Conservation (phyloP, 495 filamentous ascomycete genomes). For the Rusavskia elegans region DNA sequence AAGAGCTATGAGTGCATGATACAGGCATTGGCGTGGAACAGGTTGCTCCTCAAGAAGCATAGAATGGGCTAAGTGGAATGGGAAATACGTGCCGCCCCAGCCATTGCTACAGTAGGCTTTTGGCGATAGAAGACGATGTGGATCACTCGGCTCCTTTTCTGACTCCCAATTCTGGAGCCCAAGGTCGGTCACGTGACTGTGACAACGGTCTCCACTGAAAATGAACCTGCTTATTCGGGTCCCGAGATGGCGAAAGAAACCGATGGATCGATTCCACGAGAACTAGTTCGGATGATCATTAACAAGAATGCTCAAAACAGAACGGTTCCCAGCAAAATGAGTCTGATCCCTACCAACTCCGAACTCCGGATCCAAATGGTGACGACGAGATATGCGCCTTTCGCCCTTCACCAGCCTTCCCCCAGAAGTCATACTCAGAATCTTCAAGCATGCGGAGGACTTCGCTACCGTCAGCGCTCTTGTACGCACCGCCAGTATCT, state of each 20-base stretch:
- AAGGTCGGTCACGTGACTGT: no score
- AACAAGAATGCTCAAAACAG: background rate
- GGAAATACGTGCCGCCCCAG: no score
- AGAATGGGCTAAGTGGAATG: no score
- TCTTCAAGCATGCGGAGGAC: background rate
- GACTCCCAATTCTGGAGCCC: no score
- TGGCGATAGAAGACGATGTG: no score
- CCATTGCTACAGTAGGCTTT: no score
- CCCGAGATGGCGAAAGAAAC: no score
- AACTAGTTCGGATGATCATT: background rate
- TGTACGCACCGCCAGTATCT: background rate
- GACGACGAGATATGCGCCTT: background rate
- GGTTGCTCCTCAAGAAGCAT: background rate
- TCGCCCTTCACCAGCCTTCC: background rate
- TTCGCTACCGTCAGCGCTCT: background rate
- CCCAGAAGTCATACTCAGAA: background rate
- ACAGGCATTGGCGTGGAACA: background rate
- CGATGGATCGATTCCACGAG: background rate
- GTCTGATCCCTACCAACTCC: background rate
- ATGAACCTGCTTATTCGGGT: no score
- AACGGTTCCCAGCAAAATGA: background rate
- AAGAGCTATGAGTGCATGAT: conserved; percentile 25
- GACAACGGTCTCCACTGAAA: no score
- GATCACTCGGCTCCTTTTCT: no score
- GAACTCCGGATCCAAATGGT: background rate